These are phyloP conservation scores for Amanita phalloides DNA, from an alignment of 768 basidiomycete genomes.

Conservation along the genomic window DNA sequence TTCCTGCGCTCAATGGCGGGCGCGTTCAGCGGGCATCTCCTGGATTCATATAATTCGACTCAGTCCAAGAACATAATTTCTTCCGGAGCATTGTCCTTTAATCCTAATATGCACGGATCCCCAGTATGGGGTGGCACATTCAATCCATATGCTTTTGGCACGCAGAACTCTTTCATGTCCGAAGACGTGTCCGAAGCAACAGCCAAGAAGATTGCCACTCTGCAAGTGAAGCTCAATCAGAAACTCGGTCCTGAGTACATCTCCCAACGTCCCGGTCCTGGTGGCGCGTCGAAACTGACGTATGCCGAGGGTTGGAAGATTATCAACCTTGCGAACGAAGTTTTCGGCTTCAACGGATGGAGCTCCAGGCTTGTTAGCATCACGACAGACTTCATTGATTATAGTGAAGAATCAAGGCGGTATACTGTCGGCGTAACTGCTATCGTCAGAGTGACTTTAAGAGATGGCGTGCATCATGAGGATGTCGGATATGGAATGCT, in stretches of 20 bases:
- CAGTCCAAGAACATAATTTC: conserved; percentile 21
- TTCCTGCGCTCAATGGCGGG: conserved; percentile 34
- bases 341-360: conserved; percentile 98
- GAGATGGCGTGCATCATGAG: conserved; percentile 85
- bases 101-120: conserved; percentile 46
- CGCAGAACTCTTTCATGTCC: conserved; percentile 1
- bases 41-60: conserved; percentile 34
- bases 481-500: conserved; percentile 86
- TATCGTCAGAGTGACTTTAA: conserved; percentile 76
- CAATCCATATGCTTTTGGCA: conserved; percentile 18
- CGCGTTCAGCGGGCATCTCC: conserved; percentile 47
- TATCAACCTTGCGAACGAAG: conserved; percentile 95
- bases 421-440: conserved; percentile 75
- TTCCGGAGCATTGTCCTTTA: conserved; percentile 52
- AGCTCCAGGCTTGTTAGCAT: conserved; percentile 69
- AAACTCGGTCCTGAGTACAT: conserved; percentile 94
- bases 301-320: conserved; percentile 98
- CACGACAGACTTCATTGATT: conserved; percentile 73
- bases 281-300: conserved; percentile 77
- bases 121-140: conserved; percentile 13
- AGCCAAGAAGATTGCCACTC: conserved; percentile 49
- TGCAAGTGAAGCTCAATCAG: conserved; percentile 77
- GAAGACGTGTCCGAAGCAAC: conserved; percentile 50
- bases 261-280: conserved; percentile 80
- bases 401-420: conserved; percentile 50